These are phyloP conservation scores for Neurospora sublineolata DNA, from an alignment of 495 filamentous ascomycete species.

Conservation along the genomic window DNA sequence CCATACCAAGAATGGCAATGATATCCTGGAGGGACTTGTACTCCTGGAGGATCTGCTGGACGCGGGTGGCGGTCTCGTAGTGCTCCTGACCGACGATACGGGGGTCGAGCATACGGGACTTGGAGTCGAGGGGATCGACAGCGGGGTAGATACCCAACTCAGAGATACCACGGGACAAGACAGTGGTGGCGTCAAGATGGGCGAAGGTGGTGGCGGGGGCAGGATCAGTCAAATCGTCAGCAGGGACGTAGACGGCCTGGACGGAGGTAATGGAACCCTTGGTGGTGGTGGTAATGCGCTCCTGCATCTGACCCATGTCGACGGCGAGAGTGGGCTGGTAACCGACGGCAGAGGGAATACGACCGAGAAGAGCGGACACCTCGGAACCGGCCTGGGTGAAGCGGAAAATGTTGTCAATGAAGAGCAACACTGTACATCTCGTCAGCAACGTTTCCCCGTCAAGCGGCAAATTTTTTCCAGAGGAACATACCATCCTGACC, in stretches of 20 bases:
- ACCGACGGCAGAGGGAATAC: conserved; percentile 99
- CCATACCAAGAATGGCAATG: conserved; percentile 99
- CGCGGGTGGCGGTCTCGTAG: conserved; percentile 85
- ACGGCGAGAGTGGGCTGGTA: conserved; percentile 99
- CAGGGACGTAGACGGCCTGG: conserved; percentile 99
- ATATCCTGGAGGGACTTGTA: conserved; percentile 99
- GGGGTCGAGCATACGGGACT: conserved; percentile 98
- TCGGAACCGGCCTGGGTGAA: conserved; percentile 99
- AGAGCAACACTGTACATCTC: conserved; percentile 64
- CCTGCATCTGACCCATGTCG: conserved; percentile 99
- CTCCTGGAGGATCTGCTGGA: conserved; percentile 99
- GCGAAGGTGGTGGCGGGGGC: conserved; percentile 99
- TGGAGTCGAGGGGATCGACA: conserved; percentile 98
- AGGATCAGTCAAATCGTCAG: conserved; percentile 99
- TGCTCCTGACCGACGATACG: conserved; percentile 96
- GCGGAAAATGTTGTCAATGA: conserved; percentile 99
- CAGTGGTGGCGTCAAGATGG: conserved; percentile 99
- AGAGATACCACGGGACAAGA: conserved; percentile 99
- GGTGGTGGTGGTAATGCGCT: conserved; percentile 98
- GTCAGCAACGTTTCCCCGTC: background rate
- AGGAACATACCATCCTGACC: conserved; percentile 69
- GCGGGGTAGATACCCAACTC: conserved; percentile 99
- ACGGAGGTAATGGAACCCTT: conserved; percentile 99
- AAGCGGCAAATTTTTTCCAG: background rate
- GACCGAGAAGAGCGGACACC: conserved; percentile 97